Conservation (phyloP, 2,329 filamentous ascomycete species). For the Aspergillus spinulosporus region DNA sequence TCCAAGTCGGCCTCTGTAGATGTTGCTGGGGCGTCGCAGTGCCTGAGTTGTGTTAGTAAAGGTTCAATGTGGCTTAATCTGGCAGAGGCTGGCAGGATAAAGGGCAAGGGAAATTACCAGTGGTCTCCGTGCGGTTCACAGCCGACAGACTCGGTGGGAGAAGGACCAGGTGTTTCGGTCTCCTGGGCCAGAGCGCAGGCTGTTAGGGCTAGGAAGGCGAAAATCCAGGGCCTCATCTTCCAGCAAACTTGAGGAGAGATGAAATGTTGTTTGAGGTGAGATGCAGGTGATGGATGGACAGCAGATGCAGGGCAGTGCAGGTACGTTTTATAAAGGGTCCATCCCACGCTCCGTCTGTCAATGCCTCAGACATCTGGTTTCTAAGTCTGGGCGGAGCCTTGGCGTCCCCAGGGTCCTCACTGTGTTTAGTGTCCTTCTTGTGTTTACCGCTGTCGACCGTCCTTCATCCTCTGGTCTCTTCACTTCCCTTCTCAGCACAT, state of each 20-base stretch:
- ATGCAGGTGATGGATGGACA: background rate
- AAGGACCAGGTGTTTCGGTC: slow-evolving; percentile 25
- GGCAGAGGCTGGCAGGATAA: background rate
- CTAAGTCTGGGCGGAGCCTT: slow-evolving; percentile 6
- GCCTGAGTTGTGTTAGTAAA: slow-evolving; percentile 20
- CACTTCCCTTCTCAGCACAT: background rate
- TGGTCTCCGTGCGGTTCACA: slow-evolving; percentile 31
- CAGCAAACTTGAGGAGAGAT: background rate
- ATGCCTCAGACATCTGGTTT: no score
- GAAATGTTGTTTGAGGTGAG: background rate
- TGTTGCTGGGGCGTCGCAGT: slow-evolving; percentile 31
- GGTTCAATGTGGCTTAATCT: background rate
- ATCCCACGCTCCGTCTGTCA: background rate
- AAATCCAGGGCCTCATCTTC: slow-evolving; percentile 23
- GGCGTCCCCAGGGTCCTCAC: slow-evolving; percentile 10
- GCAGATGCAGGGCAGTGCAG: background rate
- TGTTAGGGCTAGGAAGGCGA: slow-evolving; percentile 23
- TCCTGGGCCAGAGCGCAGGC: slow-evolving; percentile 21
- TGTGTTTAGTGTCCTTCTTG: background rate
- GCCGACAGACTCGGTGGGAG: slow-evolving; percentile 32
- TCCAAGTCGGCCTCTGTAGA: slow-evolving; percentile 9
- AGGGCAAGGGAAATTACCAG: slow-evolving; percentile 20
- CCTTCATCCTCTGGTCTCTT: background rate
- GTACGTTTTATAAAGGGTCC: background rate
- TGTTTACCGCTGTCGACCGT: background rate